Base-by-base conservation (phyloP, 2,329 filamentous ascomycete species). In the Ceratocystis diversiconidia region DNA sequence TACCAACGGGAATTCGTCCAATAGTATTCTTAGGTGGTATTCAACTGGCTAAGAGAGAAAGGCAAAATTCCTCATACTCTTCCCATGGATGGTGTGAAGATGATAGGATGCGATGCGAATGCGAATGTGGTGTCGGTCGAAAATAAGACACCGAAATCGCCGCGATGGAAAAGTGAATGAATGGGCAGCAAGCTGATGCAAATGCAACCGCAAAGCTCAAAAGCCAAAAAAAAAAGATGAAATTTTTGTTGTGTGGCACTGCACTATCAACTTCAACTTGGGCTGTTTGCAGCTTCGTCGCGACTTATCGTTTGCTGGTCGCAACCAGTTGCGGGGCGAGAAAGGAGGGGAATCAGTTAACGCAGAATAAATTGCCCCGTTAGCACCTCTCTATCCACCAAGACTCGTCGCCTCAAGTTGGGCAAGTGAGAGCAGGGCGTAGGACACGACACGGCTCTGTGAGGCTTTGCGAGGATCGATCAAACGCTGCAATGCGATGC, bases 381-480 rank as follows among this genome's bases (percentile, higher is more conserved):
- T 10, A 36, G 32, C 32, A 36, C 32, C 8, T 36, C 32, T 6
- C 32, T 36, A 36, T 36, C 8, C 8, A 36, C 32, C 32, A 36
- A 12, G 48, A 57, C 25, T 57, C 25, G 12, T 32, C 17, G 17
- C 28, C 17, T 57, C 15, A 57, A 32, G 30, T 57, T 64, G 25
- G 65, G 62, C 44, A 67, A 62, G 30, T 65, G 57, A 36, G 65
- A 67, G 59, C 65, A 63, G 62, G 6, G 32, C 8, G 32, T 36
- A 36, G 8, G 8, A 36, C 32, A 36, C 32, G 32, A 36, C 22
- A 25, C 57, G 12, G 25, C 28, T 22, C 28, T 36, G 32, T 6
- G 6, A 36, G 32, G 32, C 32, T 7, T 36, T 36, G 32, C 32
- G 30, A 17, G 52, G 25, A 57, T 32, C 52, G 12, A 6, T 17